Base-by-base conservation (phyloP, 73 alveolate species). In the Paramecium octaurelia region DNA sequence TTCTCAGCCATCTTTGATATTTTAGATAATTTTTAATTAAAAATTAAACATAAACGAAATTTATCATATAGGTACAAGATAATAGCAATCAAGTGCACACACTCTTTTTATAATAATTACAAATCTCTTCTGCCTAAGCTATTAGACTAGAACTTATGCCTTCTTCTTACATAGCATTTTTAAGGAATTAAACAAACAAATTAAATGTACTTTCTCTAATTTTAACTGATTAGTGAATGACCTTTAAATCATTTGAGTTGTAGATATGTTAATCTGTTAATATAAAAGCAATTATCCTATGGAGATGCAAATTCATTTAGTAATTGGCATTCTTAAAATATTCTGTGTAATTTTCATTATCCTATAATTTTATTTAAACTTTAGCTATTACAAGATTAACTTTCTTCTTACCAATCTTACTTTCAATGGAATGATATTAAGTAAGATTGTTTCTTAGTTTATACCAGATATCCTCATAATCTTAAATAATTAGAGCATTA, bases 381-480 rank as follows among this genome's bases (percentile, higher is more conserved):
- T 43, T 80, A 9, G 46, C 48, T 23, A 44, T 24, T 10, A 80
- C 24, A 43, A 11, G 29, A 80, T 80, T 31, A 10, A 80, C 46
- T 80, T 20, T 42, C 16, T 20, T 18, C 31, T 24, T 24, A 18
- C 91, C 91, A 23, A 80, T 23, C 9, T 16, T 31, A 24, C 57
- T 44, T 44, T 80, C 57, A 21, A 80, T 42, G 0, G 76, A 24
- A 14, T 46, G 24, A 11, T 44, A 64, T 38, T 48, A 11, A 11
- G 43, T 42, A n/a, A 80, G 29, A 34, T 27, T 27, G 9, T 44
- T 23, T 46, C 75, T 40, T 6, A 80, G 31, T 21, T 43, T 23
- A 46, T 31, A 80, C 91, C 91, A 80, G n/a, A 80, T 42, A 48
- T 80, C 91, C 12, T 46, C 57, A 48, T 80, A 80, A 80, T 80